Evolutionary conservation across 306 rosid genomes (phyloP), one percentile per base, ranked within the genome.

Genomic region (Leucaena leucocephala): DNA sequence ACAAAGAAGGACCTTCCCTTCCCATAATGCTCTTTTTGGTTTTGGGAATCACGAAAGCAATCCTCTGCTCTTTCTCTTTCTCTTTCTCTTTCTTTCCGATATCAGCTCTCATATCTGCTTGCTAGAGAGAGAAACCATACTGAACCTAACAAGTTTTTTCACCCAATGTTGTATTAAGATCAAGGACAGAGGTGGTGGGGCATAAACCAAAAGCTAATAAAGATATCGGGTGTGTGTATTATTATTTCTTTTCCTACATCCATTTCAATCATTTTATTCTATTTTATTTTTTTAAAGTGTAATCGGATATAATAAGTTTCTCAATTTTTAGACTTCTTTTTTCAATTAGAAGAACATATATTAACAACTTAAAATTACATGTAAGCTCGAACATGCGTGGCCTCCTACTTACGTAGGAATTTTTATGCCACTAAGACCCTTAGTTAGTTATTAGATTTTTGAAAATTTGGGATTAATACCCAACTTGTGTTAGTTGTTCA

Each of bases 1-100:
- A 49, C 3, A 52, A 80, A 89, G 59, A 78, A 87, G 77, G 90
- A 74, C 76, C 82, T 85, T 27, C 27, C 27, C 27, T 27, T 85
- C 84, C 83, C 54, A 71, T 55, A 78, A 81, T 80, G 85, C 27
- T 76, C 43, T 65, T 74, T 87, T 87, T 77, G 80, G 82, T 76
- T 85, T 87, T 83, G 89, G 87, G 88, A 83, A 89, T 83, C 83
- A 79, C 55, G 73, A 87, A 91, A 88, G 85, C 82, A 64, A 44
- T 77, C 57, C 65, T 12, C 6, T 76, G 61, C 63, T 68, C 39
- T 81, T 50, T 78, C 52, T 27, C 27, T 27, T 50, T 78, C 52
- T 27, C 27, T 27, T 27, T 27, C 27, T 76, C 34, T 39, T 43
- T 76, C 44, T 81, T 44, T 78, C 52, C 36, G 1, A 46, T 40